Percentiles rank a stretch among this genome's conserved stretches.
phyloP scores from a whole-genome alignment of 2,329 filamentous ascomycete species.

The Kalmusia sp. region DNA sequence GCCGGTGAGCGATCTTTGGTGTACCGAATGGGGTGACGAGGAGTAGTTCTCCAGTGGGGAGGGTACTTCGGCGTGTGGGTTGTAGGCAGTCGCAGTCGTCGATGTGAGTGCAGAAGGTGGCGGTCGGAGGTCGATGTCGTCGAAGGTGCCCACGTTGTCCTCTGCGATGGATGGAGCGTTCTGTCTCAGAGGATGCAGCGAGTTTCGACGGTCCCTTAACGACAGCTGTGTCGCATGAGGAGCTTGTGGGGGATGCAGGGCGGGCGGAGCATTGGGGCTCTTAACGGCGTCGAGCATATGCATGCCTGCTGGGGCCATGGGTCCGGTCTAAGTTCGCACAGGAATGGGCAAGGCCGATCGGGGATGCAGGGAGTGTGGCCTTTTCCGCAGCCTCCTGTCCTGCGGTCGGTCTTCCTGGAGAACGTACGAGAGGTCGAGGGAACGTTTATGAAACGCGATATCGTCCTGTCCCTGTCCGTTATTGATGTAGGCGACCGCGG shows the following conservation, averaged over 20 bases:
- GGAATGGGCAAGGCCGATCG: slow-evolving; percentile 21
- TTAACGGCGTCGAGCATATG: slow-evolving; percentile 19
- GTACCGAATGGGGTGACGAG: slow-evolving; percentile 26
- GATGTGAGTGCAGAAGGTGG: slow-evolving; percentile 44
- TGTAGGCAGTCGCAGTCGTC: slow-evolving; percentile 38
- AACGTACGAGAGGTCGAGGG: slow-evolving; percentile 27
- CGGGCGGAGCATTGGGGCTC: slow-evolving; percentile 29
- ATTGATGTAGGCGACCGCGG: slow-evolving; percentile 1
- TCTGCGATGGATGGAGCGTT: slow-evolving; percentile 26
- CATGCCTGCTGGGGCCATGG: slow-evolving; percentile 25
- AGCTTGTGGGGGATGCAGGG: slow-evolving; percentile 29
- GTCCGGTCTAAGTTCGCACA: slow-evolving; percentile 13
- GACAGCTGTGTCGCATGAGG: slow-evolving; percentile 41
- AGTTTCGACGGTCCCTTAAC: slow-evolving; percentile 25
- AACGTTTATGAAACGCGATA: slow-evolving; percentile 36
- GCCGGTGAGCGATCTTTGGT: slow-evolving; percentile 44
- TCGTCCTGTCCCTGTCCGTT: slow-evolving; percentile 20
- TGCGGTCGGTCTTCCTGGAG: slow-evolving; percentile 21
- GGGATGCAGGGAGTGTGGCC: slow-evolving; percentile 28
- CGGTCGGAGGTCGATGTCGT: slow-evolving; percentile 44
- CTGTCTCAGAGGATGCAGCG: slow-evolving; percentile 31
- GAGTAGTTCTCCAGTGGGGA: slow-evolving; percentile 37
- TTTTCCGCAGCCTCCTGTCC: slow-evolving; percentile 7
- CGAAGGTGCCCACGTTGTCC: slow-evolving; percentile 31
- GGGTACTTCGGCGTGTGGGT: slow-evolving; percentile 36